phyloP scores from a whole-genome alignment of 2,329 filamentous ascomycete species.

The Didymella pomorum region DNA sequence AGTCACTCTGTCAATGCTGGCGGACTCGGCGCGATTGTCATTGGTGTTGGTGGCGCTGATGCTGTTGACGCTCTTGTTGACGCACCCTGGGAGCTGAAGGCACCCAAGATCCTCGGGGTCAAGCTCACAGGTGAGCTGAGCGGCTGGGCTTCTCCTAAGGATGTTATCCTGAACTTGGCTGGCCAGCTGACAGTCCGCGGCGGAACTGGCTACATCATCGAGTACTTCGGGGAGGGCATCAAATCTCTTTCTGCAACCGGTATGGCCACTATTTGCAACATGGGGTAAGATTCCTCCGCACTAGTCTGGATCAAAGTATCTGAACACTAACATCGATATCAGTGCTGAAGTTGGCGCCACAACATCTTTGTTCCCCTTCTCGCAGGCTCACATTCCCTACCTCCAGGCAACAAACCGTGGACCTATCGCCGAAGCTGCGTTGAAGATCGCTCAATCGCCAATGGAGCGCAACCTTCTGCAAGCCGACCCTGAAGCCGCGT shows the following conservation, averaged over 20 bases:
- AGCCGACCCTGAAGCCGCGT: slow-evolving; percentile 82
- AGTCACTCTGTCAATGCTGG: slow-evolving; percentile 98
- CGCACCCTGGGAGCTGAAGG: slow-evolving; percentile 96
- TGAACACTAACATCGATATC: slow-evolving; percentile 1
- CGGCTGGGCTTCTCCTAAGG: slow-evolving; percentile 94
- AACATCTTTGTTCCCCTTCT: slow-evolving; percentile 94
- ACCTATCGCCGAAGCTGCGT: slow-evolving; percentile 72
- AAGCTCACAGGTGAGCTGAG: slow-evolving; percentile 81
- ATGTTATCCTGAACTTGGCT: slow-evolving; percentile 89
- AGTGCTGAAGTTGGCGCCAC: slow-evolving; percentile 90
- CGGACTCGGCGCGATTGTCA: slow-evolving; percentile 89
- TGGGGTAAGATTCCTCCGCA: slow-evolving; percentile 54
- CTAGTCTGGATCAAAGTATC: background rate
- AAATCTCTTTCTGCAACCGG: slow-evolving; percentile 89
- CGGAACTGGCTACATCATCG: slow-evolving; percentile 92
- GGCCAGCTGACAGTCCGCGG: slow-evolving; percentile 91
- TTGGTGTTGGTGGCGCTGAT: slow-evolving; percentile 86
- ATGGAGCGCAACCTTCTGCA: slow-evolving; percentile 71
- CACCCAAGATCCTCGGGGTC: slow-evolving; percentile 88
- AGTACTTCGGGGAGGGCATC: slow-evolving; percentile 91
- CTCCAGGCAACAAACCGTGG: slow-evolving; percentile 82
- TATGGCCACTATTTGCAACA: slow-evolving; percentile 91
- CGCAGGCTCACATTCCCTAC: slow-evolving; percentile 82
- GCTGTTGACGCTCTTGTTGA: slow-evolving; percentile 96
- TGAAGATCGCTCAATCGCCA: slow-evolving; percentile 66